Evolutionary conservation across 2,329 filamentous ascomycete genomes (phyloP).

Genomic region (Penicillium glabrum): DNA sequence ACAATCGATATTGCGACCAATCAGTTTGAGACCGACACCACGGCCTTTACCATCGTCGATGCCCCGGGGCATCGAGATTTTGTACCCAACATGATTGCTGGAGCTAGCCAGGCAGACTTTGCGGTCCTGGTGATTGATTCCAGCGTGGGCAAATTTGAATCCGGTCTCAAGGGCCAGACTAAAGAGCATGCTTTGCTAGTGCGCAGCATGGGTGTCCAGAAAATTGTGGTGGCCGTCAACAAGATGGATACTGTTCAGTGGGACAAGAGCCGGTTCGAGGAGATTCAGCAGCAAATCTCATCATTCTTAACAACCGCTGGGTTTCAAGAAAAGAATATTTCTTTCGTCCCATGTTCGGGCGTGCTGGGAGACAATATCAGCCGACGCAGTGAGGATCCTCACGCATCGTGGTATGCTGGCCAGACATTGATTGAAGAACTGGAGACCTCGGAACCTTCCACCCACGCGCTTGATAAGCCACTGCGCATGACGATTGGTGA

Average conservation of each 20-base stretch:
- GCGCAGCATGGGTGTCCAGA: slow-evolving; percentile 85
- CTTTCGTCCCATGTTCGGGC: slow-evolving; percentile 87
- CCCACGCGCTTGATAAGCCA: slow-evolving; percentile 71
- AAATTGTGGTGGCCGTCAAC: slow-evolving; percentile 87
- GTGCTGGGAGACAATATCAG: slow-evolving; percentile 83
- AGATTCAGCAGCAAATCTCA: slow-evolving; percentile 79
- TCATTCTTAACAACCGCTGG: slow-evolving; percentile 80
- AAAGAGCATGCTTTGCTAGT: slow-evolving; percentile 89
- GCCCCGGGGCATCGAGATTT: slow-evolving; percentile 94
- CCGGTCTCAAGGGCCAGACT: slow-evolving; percentile 88
- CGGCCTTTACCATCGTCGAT: slow-evolving; percentile 89
- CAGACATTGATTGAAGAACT: slow-evolving; percentile 79
- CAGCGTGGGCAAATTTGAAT: slow-evolving; percentile 86
- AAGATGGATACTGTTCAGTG: slow-evolving; percentile 88
- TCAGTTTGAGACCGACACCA: slow-evolving; percentile 85
- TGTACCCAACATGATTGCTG: slow-evolving; percentile 98
- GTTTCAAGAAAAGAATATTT: slow-evolving; percentile 77
- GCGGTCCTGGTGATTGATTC: slow-evolving; percentile 93
- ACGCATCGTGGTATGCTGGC: slow-evolving; percentile 76
- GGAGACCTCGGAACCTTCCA: slow-evolving; percentile 74
- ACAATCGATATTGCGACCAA: slow-evolving; percentile 97
- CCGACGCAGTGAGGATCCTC: slow-evolving; percentile 48
- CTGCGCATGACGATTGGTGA: slow-evolving; percentile 85
- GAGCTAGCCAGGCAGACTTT: slow-evolving; percentile 92
- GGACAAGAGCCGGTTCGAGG: slow-evolving; percentile 78